Base-by-base conservation (phyloP, 345 rosid genomes). In the Euphorbia tirucalli region DNA sequence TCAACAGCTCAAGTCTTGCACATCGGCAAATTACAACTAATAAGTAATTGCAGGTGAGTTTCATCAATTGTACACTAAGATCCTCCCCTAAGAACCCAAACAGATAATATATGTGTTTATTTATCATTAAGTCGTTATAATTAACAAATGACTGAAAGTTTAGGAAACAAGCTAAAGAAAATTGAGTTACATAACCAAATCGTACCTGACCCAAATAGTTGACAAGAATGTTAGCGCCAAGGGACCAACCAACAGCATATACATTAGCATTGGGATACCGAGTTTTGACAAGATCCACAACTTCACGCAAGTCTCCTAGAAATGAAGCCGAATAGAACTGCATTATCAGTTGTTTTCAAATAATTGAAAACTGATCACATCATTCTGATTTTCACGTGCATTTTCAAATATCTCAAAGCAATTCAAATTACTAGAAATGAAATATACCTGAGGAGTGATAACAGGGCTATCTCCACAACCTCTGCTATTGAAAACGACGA, bases 271-370 rank as follows among this genome's bases (percentile, higher is more conserved):
- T 72, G 1, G 98, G 97, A 80, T 90, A 90, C 63, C 88, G 83
- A 37, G 55, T 55, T 14, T 80, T 77, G 74, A 92, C 86, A 68
- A 85, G 87, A 30, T 68, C 76, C 49, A 94, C 88, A 75, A 89
- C 95, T 89, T 90, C 90, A 65, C 69, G 46, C 72, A 86, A 84
- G 66, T 94, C 97, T 82, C 96, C 97, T 66, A 91, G 75, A 85
- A 89, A 94, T 49, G 98, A 94, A 85, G 95, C 97, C 70, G 96
- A 94, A 85, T 92, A 94, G 88, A 94, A 90, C 96, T 90, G 92
- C 92, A 83, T 30, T 30, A 66, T 72, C 68, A 78, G 73, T 69
- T 52, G 19, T 41, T 9, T 10, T 39, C 24, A 39, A 48, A 31
- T 0, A 69, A 25, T 9, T 27, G 27, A 44, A 50, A 52, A 66